These are phyloP conservation scores for Neofusicoccum sp. DNA, from an alignment of 2,329 filamentous ascomycete genomes.

Conservation along the genomic window DNA sequence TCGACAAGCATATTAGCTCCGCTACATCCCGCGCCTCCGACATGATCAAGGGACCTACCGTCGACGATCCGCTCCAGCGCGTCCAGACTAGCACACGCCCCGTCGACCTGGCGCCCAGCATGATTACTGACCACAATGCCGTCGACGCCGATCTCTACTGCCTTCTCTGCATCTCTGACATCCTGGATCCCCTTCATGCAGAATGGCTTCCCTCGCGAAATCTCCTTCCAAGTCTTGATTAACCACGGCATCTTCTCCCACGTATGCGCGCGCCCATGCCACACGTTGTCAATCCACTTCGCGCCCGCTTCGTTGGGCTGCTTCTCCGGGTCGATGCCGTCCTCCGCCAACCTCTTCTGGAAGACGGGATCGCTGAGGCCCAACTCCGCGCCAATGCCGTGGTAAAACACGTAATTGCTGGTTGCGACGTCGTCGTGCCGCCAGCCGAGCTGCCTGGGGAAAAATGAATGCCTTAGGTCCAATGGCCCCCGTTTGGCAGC, in stretches of 20 bases:
- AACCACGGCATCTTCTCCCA: constrained; percentile 71
- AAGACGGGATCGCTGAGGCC: constrained; percentile 64
- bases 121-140: constrained; percentile 73
- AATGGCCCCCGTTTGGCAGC: neutral
- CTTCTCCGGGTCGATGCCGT: constrained; percentile 56
- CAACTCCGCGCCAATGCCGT: constrained; percentile 60
- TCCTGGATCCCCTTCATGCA: constrained; percentile 72
- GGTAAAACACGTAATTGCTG: constrained; percentile 66
- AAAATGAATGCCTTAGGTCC: neutral
- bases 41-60: constrained; percentile 35
- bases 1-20: constrained; percentile 10
- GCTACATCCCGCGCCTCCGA: neutral
- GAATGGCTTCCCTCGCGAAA: constrained; percentile 59
- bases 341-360: constrained; percentile 53
- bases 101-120: constrained; percentile 67
- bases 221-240: constrained; percentile 58
- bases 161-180: constrained; percentile 63
- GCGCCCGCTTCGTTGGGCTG: constrained; percentile 58
- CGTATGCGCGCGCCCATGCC: constrained; percentile 64
- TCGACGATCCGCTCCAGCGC: constrained; percentile 61
- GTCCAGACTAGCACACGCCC: constrained; percentile 61
- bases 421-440: constrained; percentile 60
- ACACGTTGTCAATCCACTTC: constrained; percentile 67
- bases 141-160: constrained; percentile 63
- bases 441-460: constrained; percentile 56